Conservation (phyloP, 495 filamentous ascomycete genomes). For the Neurospora sublineolata region DNA sequence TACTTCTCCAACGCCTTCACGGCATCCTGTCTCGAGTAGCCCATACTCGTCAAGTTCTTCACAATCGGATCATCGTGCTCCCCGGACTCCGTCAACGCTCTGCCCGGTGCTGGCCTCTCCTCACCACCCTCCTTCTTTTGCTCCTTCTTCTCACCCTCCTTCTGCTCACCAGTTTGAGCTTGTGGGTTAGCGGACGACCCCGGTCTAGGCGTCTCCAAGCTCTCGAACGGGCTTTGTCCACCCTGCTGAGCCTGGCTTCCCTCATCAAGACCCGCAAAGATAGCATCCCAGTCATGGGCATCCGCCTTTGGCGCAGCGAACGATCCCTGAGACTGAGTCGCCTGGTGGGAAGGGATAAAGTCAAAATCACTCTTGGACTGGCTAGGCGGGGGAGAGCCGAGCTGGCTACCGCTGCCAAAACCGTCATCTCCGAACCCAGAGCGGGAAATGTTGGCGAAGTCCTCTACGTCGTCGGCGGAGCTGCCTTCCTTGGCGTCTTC, state of each 20-base stretch:
- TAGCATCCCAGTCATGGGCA: constrained; percentile 86
- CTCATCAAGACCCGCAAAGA: constrained; percentile 70
- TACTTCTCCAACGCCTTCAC: constrained; percentile 81
- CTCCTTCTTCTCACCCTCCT: background rate
- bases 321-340: background rate
- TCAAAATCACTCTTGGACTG: constrained; percentile 43
- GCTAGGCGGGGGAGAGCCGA: constrained; percentile 32
- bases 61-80: constrained; percentile 85
- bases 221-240: background rate
- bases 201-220: background rate
- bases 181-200: background rate
- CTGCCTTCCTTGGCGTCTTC: constrained; percentile 78
- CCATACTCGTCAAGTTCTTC: constrained; percentile 84
- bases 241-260: constrained; percentile 12
- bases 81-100: constrained; percentile 61
- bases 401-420: constrained; percentile 40
- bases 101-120: constrained; percentile 37
- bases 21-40: constrained; percentile 69
- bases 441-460: constrained; percentile 56
- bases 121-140: constrained; percentile 20
- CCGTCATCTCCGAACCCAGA: constrained; percentile 48
- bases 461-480: constrained; percentile 55
- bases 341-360: constrained; percentile 20
- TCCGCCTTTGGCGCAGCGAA: constrained; percentile 19
- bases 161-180: background rate